phyloP scores from a whole-genome alignment of 2,329 filamentous ascomycete species.

The Trichoderma polysporum region DNA sequence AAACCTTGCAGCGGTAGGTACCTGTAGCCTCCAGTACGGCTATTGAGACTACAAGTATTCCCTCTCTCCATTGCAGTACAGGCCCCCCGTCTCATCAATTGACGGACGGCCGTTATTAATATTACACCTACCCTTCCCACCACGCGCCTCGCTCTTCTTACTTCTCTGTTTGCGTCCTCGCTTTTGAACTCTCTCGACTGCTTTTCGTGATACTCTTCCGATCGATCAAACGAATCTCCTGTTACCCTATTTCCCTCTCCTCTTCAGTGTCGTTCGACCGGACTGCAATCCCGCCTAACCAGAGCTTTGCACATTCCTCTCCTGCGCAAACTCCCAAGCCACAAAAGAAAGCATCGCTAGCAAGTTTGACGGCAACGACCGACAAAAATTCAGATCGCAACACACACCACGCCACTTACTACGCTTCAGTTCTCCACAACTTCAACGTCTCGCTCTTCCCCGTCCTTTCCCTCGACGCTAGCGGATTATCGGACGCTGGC shows the following conservation, averaged over 20 bases:
- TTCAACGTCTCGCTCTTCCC: background rate
- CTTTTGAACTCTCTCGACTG: background rate
- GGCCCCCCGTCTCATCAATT: background rate
- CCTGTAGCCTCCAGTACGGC: slow-evolving; percentile 9
- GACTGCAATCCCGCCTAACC: slow-evolving; percentile 8
- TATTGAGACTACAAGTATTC: too few species aligned
- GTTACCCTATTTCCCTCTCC: background rate
- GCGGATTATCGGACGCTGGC: background rate
- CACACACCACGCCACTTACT: background rate
- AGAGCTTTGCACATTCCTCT: background rate
- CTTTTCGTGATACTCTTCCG: background rate
- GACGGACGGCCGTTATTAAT: slow-evolving; percentile 12
- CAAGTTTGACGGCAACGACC: background rate
- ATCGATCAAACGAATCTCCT: background rate
- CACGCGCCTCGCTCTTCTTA: background rate
- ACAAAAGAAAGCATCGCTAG: background rate
- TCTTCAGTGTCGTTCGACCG: background rate
- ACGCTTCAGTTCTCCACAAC: background rate
- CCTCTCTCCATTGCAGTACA: too few species aligned
- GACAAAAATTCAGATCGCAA: background rate
- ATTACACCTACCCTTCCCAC: slow-evolving; percentile 17
- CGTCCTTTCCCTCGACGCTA: background rate
- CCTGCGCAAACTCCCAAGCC: background rate
- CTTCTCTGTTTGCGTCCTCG: slow-evolving; percentile 15
- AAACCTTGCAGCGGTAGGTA: background rate